Conservation (phyloP, 2,329 filamentous ascomycete genomes). For the Ceratocystis lukuohia region DNA sequence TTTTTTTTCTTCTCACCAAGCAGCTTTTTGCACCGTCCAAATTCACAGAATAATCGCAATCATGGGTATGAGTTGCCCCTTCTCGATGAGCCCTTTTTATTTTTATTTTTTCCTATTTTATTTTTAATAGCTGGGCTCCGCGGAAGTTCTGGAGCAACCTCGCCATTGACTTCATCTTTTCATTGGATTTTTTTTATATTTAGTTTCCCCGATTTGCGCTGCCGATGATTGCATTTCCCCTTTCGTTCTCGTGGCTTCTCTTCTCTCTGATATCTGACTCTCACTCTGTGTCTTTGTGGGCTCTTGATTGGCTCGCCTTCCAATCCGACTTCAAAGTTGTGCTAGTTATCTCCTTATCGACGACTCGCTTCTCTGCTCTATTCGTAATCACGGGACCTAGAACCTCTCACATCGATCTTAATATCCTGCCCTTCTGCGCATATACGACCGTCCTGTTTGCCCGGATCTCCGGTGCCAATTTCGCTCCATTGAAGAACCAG, state of each 20-base stretch:
- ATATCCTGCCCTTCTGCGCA: background rate
- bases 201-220: background rate
- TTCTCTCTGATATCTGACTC: background rate
- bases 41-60: conserved; percentile 38
- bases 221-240: background rate
- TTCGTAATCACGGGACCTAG: background rate
- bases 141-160: background rate
- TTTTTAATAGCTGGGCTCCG: no score
- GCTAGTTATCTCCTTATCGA: background rate
- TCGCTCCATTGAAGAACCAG: background rate
- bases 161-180: conserved; percentile 5
- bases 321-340: no score
- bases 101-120: background rate
- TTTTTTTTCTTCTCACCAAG: conserved; percentile 15
- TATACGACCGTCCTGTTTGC: background rate
- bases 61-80: conserved; percentile 40
- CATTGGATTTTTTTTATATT: conserved; percentile 19
- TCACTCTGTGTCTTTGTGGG: background rate
- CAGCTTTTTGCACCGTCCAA: conserved; percentile 33
- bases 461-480: background rate
- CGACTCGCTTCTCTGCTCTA: background rate
- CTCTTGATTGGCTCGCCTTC: no score
- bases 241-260: background rate
- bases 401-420: no score
- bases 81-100: background rate